Percentiles rank a stretch among this genome's conserved stretches.
Conservation (phyloP, 2,329 filamentous ascomycete species). For the Bipolaris zeicola region DNA sequence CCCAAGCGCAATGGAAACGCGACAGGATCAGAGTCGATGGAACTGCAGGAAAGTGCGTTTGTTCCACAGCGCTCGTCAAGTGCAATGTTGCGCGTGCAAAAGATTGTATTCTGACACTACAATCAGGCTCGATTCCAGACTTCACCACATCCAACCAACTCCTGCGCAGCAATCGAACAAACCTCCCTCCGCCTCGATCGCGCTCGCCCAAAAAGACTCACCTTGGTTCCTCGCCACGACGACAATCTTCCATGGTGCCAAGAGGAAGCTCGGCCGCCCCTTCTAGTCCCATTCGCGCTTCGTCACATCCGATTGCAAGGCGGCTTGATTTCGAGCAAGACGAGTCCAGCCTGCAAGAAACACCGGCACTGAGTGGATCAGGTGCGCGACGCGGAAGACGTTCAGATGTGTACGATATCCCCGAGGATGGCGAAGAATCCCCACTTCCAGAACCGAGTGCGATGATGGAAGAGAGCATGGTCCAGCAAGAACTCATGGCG, state of each 20-base stretch:
- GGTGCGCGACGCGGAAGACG: constrained; percentile 41
- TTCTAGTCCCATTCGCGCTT: constrained; percentile 38
- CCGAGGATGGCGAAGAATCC: constrained; percentile 31
- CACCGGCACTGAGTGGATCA: constrained; percentile 42
- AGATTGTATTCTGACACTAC: constrained; percentile 5
- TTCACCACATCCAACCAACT: constrained; percentile 53
- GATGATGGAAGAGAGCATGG: constrained; percentile 40
- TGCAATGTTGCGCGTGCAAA: not conserved
- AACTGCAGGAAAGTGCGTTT: constrained; percentile 65
- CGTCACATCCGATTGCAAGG: constrained; percentile 55
- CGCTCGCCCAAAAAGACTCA: constrained; percentile 69
- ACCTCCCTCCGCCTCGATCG: constrained; percentile 57
- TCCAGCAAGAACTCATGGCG: constrained; percentile 39
- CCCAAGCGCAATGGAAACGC: constrained; percentile 51
- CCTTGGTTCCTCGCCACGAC: constrained; percentile 63
- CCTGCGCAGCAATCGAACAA: constrained; percentile 51
- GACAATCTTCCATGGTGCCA: constrained; percentile 63
- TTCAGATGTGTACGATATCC: constrained; percentile 41
- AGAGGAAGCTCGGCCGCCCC: constrained; percentile 55
- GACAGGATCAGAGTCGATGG: constrained; percentile 65
- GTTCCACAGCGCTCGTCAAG: constrained; percentile 1
- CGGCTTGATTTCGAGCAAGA: constrained; percentile 61
- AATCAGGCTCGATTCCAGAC: constrained; percentile 57
- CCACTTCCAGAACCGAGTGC: constrained; percentile 34
- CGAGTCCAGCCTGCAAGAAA: constrained; percentile 41